phyloP scores from a whole-genome alignment of 1,284 basidiomycete species.

The Xerocomus nothofagi region DNA sequence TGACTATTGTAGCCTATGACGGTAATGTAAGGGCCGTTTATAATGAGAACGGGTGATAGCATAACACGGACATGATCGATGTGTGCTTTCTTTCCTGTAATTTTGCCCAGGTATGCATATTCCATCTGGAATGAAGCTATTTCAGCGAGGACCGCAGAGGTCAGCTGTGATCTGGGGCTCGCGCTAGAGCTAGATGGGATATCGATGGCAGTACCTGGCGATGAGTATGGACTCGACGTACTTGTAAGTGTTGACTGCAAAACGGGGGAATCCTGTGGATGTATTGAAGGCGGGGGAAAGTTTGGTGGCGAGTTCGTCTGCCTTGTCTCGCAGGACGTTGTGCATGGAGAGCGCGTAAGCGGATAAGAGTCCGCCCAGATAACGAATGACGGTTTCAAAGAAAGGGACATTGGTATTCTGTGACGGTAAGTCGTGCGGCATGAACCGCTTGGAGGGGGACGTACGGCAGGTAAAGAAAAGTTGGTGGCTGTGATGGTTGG shows the following conservation, averaged over 20 bases:
- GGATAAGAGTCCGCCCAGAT: slow-evolving; percentile 82
- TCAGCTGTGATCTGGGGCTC: slow-evolving; percentile 11
- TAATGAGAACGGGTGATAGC: neutral
- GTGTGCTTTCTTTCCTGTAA: slow-evolving; percentile 50
- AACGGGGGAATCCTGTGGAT: slow-evolving; percentile 49
- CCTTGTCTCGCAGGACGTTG: slow-evolving; percentile 44
- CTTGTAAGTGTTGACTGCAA: slow-evolving; percentile 49
- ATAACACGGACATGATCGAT: slow-evolving; percentile 43
- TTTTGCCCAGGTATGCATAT: slow-evolving; percentile 56
- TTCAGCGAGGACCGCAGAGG: slow-evolving; percentile 51
- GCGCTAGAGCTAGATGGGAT: neutral
- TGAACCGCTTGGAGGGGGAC: neutral
- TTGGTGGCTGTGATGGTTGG: slow-evolving; percentile 66
- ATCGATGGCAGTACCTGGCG: neutral
- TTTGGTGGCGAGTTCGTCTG: slow-evolving; percentile 51
- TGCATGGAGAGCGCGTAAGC: slow-evolving; percentile 73
- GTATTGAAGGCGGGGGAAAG: slow-evolving; percentile 55
- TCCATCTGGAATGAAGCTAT: slow-evolving; percentile 58
- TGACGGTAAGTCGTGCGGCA: neutral
- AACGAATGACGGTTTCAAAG: slow-evolving; percentile 88
- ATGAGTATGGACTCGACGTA: slow-evolving; percentile 26
- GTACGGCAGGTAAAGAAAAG: slow-evolving; percentile 50
- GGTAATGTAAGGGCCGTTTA: neutral
- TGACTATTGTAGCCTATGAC: slow-evolving; percentile 50
- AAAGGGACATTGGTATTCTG: slow-evolving; percentile 51